phyloP scores from a whole-genome alignment of 208 protist species.

The Sergeia podlipaevii region DNA sequence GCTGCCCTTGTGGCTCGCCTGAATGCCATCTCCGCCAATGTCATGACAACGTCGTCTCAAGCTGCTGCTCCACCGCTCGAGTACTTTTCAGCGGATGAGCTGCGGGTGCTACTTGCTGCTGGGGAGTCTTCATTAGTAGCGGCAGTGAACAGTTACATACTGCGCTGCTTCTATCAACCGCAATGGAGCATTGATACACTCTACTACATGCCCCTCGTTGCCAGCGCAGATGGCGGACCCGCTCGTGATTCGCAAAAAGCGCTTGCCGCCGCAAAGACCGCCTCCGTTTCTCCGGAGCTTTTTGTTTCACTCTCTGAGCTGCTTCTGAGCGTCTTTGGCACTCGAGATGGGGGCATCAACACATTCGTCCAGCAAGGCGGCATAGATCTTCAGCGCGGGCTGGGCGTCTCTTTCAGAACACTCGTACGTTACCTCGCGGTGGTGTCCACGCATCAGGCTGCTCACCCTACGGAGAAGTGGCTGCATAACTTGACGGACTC shows the following conservation, averaged over 20 bases:
- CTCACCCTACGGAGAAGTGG: constrained; percentile 50
- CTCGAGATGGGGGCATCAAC: constrained; percentile 32
- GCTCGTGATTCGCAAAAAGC: constrained; percentile 41
- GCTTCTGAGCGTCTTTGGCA: constrained; percentile 47
- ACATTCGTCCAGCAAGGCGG: constrained; percentile 52
- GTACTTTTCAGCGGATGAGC: constrained; percentile 64
- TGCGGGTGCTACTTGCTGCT: constrained; percentile 44
- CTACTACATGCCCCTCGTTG: constrained; percentile 54
- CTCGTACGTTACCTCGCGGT: constrained; percentile 56
- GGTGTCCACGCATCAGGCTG: constrained; percentile 29
- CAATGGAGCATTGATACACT: constrained; percentile 72
- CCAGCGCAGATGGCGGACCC: constrained; percentile 15
- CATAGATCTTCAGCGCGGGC: constrained; percentile 29
- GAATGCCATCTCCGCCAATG: too few relatives aligned
- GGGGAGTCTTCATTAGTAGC: constrained; percentile 31
- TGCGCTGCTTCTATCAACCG: constrained; percentile 49
- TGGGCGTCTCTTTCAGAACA: constrained; percentile 12
- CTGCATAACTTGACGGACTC: constrained; percentile 42
- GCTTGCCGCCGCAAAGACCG: constrained; percentile 44
- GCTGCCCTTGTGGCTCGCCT: constrained; percentile 44
- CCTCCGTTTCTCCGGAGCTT: constrained; percentile 57
- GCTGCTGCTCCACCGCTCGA: too few relatives aligned
- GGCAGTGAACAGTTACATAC: constrained; percentile 43
- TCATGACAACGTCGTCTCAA: too few relatives aligned
- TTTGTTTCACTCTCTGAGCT: constrained; percentile 75